A percentile compares a stretch with the other conserved stretches of the same genome.
These are phyloP conservation scores for Pichia thaimueangensis DNA, from an alignment of 805 yeast species.

Conservation along the genomic window DNA sequence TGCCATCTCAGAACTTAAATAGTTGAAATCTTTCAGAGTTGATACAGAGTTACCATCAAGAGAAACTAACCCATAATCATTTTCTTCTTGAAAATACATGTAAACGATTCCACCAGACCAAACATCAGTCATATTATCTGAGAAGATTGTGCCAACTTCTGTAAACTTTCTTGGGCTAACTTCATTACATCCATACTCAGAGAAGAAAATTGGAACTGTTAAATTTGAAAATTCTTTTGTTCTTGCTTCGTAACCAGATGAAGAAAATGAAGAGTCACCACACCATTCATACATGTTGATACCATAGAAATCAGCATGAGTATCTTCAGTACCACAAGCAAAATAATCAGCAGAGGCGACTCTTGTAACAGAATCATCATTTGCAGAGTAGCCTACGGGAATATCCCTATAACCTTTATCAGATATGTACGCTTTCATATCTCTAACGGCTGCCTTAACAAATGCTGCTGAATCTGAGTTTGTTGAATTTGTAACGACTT, in stretches of 20 bases:
- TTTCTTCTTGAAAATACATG: conserved; percentile 83
- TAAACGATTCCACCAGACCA: conserved; percentile 95
- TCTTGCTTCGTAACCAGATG: conserved; percentile 65
- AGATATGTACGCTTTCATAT: conserved; percentile 68
- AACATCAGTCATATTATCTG: conserved; percentile 72
- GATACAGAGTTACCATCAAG: conserved; percentile 41
- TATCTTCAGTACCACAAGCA: conserved; percentile 66
- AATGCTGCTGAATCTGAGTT: conserved; percentile 89
- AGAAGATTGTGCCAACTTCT: conserved; percentile 64
- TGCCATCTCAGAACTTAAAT: conserved; percentile 50
- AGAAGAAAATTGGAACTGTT: conserved; percentile 76
- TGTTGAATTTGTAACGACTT: conserved; percentile 77
- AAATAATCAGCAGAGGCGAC: conserved; percentile 76
- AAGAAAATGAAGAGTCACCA: conserved; percentile 51
- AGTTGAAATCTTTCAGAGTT: conserved; percentile 55
- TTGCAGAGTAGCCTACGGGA: conserved; percentile 93
- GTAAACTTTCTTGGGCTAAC: conserved; percentile 69
- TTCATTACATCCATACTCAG: conserved; percentile 83
- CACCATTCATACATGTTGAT: conserved; percentile 89
- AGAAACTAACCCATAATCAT: conserved; percentile 74
- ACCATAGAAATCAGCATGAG: conserved; percentile 74
- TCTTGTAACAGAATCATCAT: conserved; percentile 81
- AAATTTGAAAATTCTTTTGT: conserved; percentile 67
- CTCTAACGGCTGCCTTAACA: conserved; percentile 95
- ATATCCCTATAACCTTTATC: conserved; percentile 62